These are phyloP conservation scores for Silene latifolia DNA, from an alignment of 148 eudicot genomes.

Conservation along the genomic window DNA sequence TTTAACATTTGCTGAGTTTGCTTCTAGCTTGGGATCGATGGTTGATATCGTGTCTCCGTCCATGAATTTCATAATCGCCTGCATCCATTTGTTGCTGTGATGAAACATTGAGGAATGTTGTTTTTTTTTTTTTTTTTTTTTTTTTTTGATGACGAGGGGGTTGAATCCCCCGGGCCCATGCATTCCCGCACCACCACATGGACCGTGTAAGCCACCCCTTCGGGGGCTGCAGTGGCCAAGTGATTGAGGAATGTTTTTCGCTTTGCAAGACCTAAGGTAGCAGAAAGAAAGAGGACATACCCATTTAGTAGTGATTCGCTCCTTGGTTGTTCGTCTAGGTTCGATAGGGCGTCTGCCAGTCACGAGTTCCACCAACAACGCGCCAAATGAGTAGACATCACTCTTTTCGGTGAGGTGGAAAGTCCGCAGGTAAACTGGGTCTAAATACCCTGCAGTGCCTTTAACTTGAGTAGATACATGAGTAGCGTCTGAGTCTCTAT, in stretches of 20 bases:
- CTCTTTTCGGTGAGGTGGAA: conserved; percentile 89
- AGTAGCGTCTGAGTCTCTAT: conserved; percentile 56
- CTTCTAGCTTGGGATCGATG: conserved; percentile 70
- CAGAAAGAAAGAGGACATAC: conserved; percentile 31
- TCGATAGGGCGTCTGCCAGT: conserved; percentile 94
- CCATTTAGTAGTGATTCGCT: conserved; percentile 78
- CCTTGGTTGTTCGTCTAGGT: conserved; percentile 46
- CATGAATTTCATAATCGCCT: conserved; percentile 70
- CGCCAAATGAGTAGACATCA: conserved; percentile 94
- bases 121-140: too few relatives aligned
- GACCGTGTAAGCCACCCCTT: too few relatives aligned
- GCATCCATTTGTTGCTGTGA: conserved; percentile 21
- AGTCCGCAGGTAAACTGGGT: conserved; percentile 81
- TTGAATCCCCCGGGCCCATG: too few relatives aligned
- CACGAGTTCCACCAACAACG: conserved; percentile 73
- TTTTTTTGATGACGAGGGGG: too few relatives aligned
- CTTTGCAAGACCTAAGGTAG: not conserved
- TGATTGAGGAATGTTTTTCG: too few relatives aligned
- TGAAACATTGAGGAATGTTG: too few relatives aligned
- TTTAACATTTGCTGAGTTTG: conserved; percentile 37
- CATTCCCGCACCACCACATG: too few relatives aligned
- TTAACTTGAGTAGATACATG: conserved; percentile 90
- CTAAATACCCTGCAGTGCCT: conserved; percentile 96
- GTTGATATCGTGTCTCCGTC: conserved; percentile 59
- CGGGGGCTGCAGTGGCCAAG: too few relatives aligned